These are phyloP conservation scores for Vishniacozyma victoriae DNA, from an alignment of 768 basidiomycete species.

Conservation along the genomic window DNA sequence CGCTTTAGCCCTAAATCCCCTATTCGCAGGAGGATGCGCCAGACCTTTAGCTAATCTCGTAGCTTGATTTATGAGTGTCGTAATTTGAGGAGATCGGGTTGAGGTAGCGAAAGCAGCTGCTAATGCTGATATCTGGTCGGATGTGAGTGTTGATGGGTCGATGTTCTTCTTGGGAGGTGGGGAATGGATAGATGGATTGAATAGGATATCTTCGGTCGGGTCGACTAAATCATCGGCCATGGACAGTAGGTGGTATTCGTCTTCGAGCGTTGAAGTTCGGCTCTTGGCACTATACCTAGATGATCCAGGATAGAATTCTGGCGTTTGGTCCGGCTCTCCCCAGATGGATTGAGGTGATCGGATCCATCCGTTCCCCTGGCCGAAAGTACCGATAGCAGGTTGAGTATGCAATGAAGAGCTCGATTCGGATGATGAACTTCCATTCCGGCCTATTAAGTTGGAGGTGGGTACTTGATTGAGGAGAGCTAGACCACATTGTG, in stretches of 20 bases:
- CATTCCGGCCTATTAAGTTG: no score
- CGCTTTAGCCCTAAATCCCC: neutral
- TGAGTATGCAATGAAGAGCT: no score
- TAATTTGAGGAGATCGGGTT: neutral
- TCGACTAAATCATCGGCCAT: neutral
- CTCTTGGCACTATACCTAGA: neutral
- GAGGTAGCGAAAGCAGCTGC: neutral
- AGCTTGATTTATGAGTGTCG: neutral
- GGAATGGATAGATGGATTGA: neutral
- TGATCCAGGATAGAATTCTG: no score
- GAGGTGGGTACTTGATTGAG: no score
- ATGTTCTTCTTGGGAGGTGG: neutral
- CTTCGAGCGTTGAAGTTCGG: no score
- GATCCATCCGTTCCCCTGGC: no score
- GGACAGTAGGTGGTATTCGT: neutral
- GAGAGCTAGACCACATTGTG: no score
- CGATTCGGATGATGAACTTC: no score
- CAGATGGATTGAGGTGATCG: no score
- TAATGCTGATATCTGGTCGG: neutral
- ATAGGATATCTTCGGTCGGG: neutral
- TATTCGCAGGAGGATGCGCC: neutral
- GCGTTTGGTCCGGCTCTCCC: no score
- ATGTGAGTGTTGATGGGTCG: neutral
- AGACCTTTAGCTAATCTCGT: neutral
- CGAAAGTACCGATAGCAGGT: no score